Percentiles rank a stretch among this genome's conserved stretches.
Conservation (phyloP, 257 asterid species). For the Salvia splendens region DNA sequence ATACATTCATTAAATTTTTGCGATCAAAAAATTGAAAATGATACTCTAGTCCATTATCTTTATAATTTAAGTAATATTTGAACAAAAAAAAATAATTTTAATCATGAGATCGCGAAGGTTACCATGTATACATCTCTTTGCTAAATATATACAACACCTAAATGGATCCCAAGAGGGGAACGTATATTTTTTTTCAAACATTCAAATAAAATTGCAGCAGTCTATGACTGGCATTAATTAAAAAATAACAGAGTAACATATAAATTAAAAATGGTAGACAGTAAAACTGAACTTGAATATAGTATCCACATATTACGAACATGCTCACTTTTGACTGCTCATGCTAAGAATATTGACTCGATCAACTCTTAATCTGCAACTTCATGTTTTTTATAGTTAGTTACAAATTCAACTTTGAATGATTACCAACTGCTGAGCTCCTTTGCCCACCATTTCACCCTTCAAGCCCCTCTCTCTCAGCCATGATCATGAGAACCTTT, state of each 20-base stretch:
- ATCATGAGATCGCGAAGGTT: too few relatives aligned
- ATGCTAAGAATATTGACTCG: neutral
- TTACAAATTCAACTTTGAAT: neutral
- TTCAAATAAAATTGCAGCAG: neutral
- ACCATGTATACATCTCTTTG: too few relatives aligned
- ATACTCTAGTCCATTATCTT: too few relatives aligned
- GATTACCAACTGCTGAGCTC: neutral
- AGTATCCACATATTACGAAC: neutral
- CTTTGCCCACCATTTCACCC: neutral
- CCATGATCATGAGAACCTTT: slow-evolving; percentile 17
- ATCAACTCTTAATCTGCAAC: neutral
- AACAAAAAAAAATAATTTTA: too few relatives aligned
- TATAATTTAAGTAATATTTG: too few relatives aligned
- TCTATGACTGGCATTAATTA: neutral
- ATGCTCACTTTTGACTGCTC: neutral
- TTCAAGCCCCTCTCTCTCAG: neutral
- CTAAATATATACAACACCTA: too few relatives aligned
- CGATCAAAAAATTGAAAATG: too few relatives aligned
- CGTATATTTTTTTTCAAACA: neutral
- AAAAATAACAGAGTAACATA: neutral
- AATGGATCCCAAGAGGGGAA: neutral
- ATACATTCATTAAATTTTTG: too few relatives aligned
- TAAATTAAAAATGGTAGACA: neutral
- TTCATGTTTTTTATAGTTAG: too few relatives aligned
- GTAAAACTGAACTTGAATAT: neutral